Percentiles rank a stretch among this genome's conserved stretches.
These are phyloP conservation scores for Fusarium nurragi DNA, from an alignment of 2,329 filamentous ascomycete species.

Conservation along the genomic window DNA sequence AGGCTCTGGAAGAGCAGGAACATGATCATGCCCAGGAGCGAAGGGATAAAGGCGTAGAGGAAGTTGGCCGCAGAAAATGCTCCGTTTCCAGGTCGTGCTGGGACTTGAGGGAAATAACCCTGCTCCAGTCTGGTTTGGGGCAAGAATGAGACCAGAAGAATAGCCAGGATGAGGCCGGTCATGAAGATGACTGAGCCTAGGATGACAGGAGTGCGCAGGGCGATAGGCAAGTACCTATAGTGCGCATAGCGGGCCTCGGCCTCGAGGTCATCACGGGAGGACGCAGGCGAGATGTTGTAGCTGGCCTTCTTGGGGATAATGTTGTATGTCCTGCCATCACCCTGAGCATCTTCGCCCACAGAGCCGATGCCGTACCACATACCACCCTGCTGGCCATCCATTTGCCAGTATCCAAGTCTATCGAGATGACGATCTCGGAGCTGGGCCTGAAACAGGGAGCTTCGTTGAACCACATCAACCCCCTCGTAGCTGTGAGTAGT, in stretches of 20 bases:
- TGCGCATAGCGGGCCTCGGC: constrained; percentile 42
- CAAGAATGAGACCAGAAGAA: constrained; percentile 83
- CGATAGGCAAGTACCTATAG: constrained; percentile 80
- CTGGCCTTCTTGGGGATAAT: constrained; percentile 45
- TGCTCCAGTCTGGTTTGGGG: constrained; percentile 69
- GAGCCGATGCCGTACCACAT: constrained; percentile 82
- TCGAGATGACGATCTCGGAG: constrained; percentile 68
- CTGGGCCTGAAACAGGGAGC: constrained; percentile 62
- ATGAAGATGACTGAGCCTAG: constrained; percentile 70
- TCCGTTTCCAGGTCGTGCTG: constrained; percentile 64
- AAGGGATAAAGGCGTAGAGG: constrained; percentile 80
- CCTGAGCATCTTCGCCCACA: constrained; percentile 47
- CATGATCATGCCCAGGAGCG: constrained; percentile 71
- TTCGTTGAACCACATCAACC: constrained; percentile 65
- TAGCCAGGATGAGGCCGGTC: constrained; percentile 70
- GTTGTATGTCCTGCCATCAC: constrained; percentile 36
- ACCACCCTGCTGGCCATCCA: constrained; percentile 69
- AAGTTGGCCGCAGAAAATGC: constrained; percentile 91
- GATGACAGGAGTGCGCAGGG: constrained; percentile 73
- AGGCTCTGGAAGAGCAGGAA: constrained; percentile 74
- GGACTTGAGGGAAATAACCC: constrained; percentile 77
- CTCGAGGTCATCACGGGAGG: constrained; percentile 44
- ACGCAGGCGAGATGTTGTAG: constrained; percentile 47
- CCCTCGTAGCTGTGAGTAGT: constrained; percentile 76
- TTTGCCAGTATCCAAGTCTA: constrained; percentile 87